Conservation (phyloP, 2,329 filamentous ascomycete species). For the Immersiporthe knoxdaviesiana region DNA sequence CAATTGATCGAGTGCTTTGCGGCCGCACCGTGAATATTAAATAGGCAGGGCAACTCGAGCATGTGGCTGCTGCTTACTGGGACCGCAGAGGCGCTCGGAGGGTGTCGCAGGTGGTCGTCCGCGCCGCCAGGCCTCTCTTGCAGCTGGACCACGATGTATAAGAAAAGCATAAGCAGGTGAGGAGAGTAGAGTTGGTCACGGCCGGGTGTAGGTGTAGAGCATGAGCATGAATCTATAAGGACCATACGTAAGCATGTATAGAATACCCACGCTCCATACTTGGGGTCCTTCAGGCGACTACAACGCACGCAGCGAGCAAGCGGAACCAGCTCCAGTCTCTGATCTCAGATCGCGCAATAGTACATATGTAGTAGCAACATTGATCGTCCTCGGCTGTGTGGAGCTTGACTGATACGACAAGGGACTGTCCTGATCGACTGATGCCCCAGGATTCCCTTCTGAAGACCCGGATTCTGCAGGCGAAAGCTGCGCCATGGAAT, state of each 20-base stretch:
- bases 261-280: not conserved
- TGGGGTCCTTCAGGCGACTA: slow-evolving; percentile 13
- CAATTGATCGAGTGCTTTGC: not conserved
- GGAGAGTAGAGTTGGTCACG: too few species aligned
- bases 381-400: not conserved
- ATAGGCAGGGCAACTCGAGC: not conserved
- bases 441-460: not conserved
- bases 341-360: not conserved
- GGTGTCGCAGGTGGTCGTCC: too few species aligned
- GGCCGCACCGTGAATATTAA: not conserved
- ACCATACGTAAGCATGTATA: not conserved
- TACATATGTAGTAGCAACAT: not conserved
- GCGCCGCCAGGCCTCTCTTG: too few species aligned
- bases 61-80: not conserved
- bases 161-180: not conserved
- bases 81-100: too few species aligned
- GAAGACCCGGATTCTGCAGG: not conserved
- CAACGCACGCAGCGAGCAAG: slow-evolving; percentile 1
- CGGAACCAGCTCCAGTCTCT: too few species aligned
- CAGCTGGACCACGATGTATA: not conserved
- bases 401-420: not conserved
- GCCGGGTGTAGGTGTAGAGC: not conserved
- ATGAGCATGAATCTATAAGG: not conserved
- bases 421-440: not conserved
- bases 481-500: too few species aligned